A percentile compares a stretch with the other conserved stretches of the same genome.
Conservation (phyloP, 2,329 filamentous ascomycete genomes). For the Paracamarosporium sp. region DNA sequence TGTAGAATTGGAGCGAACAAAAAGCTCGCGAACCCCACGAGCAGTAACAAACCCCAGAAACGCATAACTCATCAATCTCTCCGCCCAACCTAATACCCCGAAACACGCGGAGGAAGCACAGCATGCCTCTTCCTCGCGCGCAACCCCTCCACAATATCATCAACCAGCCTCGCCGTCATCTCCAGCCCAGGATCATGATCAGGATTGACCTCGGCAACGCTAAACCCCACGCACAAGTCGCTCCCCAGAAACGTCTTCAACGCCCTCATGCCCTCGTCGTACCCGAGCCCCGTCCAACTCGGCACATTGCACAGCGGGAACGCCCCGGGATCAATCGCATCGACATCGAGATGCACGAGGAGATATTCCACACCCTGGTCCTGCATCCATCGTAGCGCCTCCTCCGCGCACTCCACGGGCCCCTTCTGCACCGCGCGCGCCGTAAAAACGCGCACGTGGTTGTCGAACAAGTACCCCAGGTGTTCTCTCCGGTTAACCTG, state of each 20-base stretch:
- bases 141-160: slow-evolving; percentile 12
- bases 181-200: slow-evolving; percentile 24
- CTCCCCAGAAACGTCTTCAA: slow-evolving; percentile 25
- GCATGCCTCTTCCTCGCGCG: neutral
- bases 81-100: too few relatives aligned
- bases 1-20: too few relatives aligned
- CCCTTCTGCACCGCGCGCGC: slow-evolving; percentile 17
- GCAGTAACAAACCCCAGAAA: too few relatives aligned
- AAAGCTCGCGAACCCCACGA: too few relatives aligned
- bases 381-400: slow-evolving; percentile 25
- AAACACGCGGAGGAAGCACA: neutral
- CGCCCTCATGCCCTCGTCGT: slow-evolving; percentile 25
- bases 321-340: slow-evolving; percentile 29
- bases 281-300: slow-evolving; percentile 29
- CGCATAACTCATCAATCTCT: too few relatives aligned
- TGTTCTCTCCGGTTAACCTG: slow-evolving; percentile 18
- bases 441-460: slow-evolving; percentile 27
- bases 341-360: slow-evolving; percentile 32
- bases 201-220: slow-evolving; percentile 26
- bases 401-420: slow-evolving; percentile 14
- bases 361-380: slow-evolving; percentile 24
- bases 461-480: slow-evolving; percentile 30
- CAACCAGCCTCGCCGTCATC: slow-evolving; percentile 19
- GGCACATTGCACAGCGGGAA: slow-evolving; percentile 34
- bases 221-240: slow-evolving; percentile 21